Conservation (phyloP, 768 basidiomycete species). For the Chalciporus piperatus region DNA sequence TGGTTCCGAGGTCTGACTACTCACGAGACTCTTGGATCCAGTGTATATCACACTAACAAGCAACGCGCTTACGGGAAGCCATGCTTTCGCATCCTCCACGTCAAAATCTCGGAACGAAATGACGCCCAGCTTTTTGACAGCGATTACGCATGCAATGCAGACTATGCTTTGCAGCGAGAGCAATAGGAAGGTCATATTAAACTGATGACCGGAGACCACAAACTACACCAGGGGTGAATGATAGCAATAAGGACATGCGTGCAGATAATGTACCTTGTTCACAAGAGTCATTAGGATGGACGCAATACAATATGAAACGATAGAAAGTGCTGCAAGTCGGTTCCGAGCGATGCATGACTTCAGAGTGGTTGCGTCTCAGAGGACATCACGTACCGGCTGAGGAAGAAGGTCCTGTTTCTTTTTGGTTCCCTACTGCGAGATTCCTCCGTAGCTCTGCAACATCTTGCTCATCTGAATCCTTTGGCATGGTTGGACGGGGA, state of each 20-base stretch:
- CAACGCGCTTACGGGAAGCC: conserved; percentile 93
- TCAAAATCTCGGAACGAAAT: conserved; percentile 87
- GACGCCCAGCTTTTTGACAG: conserved; percentile 70
- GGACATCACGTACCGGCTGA: conserved; percentile 24
- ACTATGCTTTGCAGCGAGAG: conserved; percentile 89
- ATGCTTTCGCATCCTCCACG: conserved; percentile 77
- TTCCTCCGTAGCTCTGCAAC: conserved; percentile 55
- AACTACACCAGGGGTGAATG: conserved; percentile 49
- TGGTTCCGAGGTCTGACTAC: conserved; percentile 29
- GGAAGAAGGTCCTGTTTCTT: conserved; percentile 13
- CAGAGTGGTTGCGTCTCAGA: background rate
- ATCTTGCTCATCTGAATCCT: conserved; percentile 32
- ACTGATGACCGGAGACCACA: conserved; percentile 88
- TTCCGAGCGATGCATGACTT: background rate
- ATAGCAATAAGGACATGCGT: background rate
- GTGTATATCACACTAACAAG: conserved; percentile 97
- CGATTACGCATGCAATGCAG: conserved; percentile 73
- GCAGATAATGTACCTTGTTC: conserved; percentile 69
- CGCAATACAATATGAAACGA: conserved; percentile 86
- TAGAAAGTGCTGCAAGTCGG: conserved; percentile 64
- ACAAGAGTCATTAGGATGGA: conserved; percentile 97
- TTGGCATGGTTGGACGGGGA: background rate
- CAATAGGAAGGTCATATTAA: conserved; percentile 97
- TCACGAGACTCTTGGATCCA: conserved; percentile 91
- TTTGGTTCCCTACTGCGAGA: conserved; percentile 38